Base-by-base conservation (phyloP, 2,329 filamentous ascomycete species). In the Penicillium psychrosexuale region DNA sequence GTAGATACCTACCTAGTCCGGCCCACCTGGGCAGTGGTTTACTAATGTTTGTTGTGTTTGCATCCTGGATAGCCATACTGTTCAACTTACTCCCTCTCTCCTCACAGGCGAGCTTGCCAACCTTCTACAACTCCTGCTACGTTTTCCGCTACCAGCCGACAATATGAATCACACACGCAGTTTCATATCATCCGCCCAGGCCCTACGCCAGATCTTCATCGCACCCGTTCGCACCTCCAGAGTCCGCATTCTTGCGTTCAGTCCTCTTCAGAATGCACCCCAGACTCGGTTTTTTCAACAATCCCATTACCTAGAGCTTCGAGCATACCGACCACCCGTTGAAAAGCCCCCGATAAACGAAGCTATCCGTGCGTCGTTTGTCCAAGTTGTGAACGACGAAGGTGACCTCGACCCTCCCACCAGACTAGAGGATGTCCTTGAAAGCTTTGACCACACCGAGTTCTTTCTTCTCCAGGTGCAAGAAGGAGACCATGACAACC, bases 401-500 rank as follows among this genome's bases (percentile, higher is more conserved):
- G 69, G 69, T 30, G 53, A 60, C 12, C 63, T 76, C 3, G 65
- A 69, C 9, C 55, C 63, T 9, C 69, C 72, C 2, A 58, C 62
- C 22, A 57, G 58, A 30, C 63, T 73, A 7, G 52, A 55, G 1
- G 57, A 69, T 40, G 66, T 67, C 4, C 75, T 87, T 3, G 44
- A 59, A 3, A 66, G 61, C 5, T 71, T 85, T 48, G 75, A 87
- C 61, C 76, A 74, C 24, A 68, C 72, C n/a, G 77, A 73, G 1
- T 72, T 82, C 51, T 76, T 79, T 55, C 74, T 87, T 1, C 67
- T 84, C 2, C 77, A 81, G 59, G 72, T 86, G 27, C 67, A 69
- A 1, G 69, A 72, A 0, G 68, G 68, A 5, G 53, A 63, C 4
- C 61, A 57, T 17, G 56, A 62, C 48, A 46, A 69, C 60, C 55